phyloP scores from a whole-genome alignment of 2,329 filamentous ascomycete genomes.

The Trichoderma sp. region DNA sequence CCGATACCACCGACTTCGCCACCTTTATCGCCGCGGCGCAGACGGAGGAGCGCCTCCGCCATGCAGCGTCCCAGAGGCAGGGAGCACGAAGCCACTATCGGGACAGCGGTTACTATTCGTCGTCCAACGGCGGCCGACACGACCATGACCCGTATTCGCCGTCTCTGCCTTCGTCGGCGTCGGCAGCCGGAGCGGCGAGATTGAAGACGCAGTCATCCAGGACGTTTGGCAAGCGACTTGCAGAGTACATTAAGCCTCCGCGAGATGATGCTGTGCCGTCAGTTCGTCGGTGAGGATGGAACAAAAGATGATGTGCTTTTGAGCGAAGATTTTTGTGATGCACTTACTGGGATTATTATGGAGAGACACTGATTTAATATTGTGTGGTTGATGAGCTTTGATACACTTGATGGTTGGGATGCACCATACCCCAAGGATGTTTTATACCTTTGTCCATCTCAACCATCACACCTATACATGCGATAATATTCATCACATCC shows the following conservation, averaged over 20 bases:
- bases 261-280: background rate
- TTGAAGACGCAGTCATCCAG: constrained; percentile 4
- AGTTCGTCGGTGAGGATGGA: background rate
- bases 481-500: background rate
- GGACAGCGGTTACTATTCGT: constrained; percentile 20
- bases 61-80: background rate
- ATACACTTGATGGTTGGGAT: background rate
- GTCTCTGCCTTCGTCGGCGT: background rate
- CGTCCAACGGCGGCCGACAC: background rate
- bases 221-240: constrained; percentile 17
- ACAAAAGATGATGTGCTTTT: background rate
- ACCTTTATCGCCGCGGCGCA: constrained; percentile 26
- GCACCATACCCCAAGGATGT: background rate
- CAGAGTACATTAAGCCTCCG: constrained; percentile 21
- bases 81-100: constrained; percentile 10
- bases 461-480: background rate
- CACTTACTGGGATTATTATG: background rate
- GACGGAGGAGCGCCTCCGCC: constrained; percentile 17
- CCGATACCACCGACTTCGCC: constrained; percentile 24
- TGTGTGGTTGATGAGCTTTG: background rate
- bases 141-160: background rate
- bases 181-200: background rate
- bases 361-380: background rate
- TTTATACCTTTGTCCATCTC: background rate
- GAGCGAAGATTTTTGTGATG: background rate